A percentile compares a stretch with the other conserved stretches of the same genome.
Evolutionary conservation across 2,329 filamentous ascomycete genomes (phyloP).

Genomic region (Seiridium cupressi): DNA sequence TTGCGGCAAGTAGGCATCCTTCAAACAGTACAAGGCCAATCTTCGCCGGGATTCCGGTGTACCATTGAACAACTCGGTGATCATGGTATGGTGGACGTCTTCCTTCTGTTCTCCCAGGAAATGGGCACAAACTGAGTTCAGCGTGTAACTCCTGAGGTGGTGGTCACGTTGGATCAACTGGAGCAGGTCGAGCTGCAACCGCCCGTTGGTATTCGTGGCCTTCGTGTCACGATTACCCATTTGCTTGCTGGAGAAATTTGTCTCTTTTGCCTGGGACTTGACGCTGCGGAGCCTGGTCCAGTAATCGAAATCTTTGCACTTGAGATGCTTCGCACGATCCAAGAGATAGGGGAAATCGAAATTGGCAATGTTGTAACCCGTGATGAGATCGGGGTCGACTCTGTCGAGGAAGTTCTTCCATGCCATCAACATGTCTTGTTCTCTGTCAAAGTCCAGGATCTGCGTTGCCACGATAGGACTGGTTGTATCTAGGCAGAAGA

Average conservation of each 20-base stretch:
- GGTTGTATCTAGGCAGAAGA: conserved; percentile 91
- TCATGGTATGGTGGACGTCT: conserved; percentile 98
- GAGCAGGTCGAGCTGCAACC: conserved; percentile 89
- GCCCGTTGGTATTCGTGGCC: conserved; percentile 88
- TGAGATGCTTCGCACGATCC: conserved; percentile 82
- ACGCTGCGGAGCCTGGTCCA: conserved; percentile 78
- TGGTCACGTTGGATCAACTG: conserved; percentile 94
- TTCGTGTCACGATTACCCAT: conserved; percentile 97
- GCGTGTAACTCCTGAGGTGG: conserved; percentile 91
- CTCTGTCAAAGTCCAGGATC: conserved; percentile 76
- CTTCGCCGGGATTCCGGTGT: conserved; percentile 89
- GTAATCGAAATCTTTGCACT: conserved; percentile 76
- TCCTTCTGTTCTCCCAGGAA: conserved; percentile 98
- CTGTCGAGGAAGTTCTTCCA: conserved; percentile 90
- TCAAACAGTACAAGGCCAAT: conserved; percentile 92
- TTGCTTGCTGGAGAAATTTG: conserved; percentile 95
- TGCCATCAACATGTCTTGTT: conserved; percentile 85
- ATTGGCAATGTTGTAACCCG: conserved; percentile 97
- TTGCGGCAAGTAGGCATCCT: conserved; percentile 95
- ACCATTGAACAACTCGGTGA: conserved; percentile 95
- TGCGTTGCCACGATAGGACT: conserved; percentile 94
- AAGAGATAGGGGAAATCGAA: conserved; percentile 98
- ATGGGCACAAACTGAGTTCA: conserved; percentile 93
- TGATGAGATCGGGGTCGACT: conserved; percentile 95
- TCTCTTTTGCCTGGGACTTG: conserved; percentile 70